Evolutionary conservation across 371 early-diverging fungal species (phyloP).

Genomic region (Syncephalis fuscata): DNA sequence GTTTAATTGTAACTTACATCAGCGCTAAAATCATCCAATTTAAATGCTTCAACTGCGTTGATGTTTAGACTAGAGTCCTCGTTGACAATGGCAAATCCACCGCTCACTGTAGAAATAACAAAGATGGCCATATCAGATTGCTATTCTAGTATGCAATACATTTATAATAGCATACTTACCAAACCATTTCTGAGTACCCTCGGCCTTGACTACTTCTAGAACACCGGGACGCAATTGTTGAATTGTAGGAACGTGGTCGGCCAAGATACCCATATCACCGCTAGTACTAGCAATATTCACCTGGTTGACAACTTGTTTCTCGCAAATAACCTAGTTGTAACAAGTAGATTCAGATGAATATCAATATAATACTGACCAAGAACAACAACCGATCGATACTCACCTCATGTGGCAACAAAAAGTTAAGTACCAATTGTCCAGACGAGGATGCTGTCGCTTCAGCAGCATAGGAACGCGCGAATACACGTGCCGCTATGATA

Average conservation of each 20-base stretch:
- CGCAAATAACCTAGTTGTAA: constrained; percentile 39
- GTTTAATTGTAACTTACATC: constrained; percentile 25
- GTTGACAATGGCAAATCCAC: constrained; percentile 95
- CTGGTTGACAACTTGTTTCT: constrained; percentile 65
- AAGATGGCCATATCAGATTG: neutral
- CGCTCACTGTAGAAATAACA: constrained; percentile 62
- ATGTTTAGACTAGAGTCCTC: constrained; percentile 92
- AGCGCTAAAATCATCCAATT: constrained; percentile 69
- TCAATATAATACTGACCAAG: neutral
- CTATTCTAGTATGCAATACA: neutral
- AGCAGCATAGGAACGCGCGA: constrained; percentile 43
- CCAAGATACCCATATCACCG: constrained; percentile 97
- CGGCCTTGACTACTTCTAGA: constrained; percentile 62
- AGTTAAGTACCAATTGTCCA: constrained; percentile 75
- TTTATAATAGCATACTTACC: constrained; percentile 28
- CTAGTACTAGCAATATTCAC: constrained; percentile 88
- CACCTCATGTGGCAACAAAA: constrained; percentile 86
- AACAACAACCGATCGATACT: neutral
- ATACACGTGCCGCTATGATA: no score
- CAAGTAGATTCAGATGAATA: no score
- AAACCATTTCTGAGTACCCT: constrained; percentile 80
- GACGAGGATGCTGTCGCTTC: constrained; percentile 38
- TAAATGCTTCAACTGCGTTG: constrained; percentile 90
- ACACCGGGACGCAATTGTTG: constrained; percentile 93
- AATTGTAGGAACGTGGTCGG: constrained; percentile 93